Conservation (phyloP, 306 rosid genomes). For the Hippophae rhamnoides region DNA sequence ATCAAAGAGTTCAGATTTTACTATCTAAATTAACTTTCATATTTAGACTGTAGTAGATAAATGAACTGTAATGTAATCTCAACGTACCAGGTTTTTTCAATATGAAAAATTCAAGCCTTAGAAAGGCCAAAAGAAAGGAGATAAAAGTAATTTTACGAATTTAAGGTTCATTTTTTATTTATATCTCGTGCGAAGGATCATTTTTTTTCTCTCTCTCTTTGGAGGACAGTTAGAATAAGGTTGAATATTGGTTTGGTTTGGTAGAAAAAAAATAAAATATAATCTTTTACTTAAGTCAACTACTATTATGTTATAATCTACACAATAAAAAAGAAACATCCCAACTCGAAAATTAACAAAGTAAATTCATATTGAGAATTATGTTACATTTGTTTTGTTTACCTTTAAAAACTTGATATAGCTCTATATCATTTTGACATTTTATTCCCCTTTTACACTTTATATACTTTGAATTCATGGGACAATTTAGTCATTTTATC, state of each 20-base stretch:
- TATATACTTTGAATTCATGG: too few relatives aligned
- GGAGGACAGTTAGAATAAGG: conserved; percentile 25
- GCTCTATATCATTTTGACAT: too few relatives aligned
- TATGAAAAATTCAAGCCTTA: conserved; percentile 22
- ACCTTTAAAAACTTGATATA: too few relatives aligned
- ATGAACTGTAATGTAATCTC: too few relatives aligned
- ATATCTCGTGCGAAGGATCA: background rate
- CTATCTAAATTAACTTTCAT: too few relatives aligned
- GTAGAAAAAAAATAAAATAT: conserved; percentile 8
- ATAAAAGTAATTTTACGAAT: background rate
- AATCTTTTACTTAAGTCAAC: conserved; percentile 21
- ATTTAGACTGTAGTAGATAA: too few relatives aligned
- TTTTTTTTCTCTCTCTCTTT: background rate
- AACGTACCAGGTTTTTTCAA: too few relatives aligned
- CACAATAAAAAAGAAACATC: conserved; percentile 10
- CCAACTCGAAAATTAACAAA: conserved; percentile 10
- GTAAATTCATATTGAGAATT: background rate
- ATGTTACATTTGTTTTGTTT: background rate
- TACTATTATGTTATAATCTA: background rate
- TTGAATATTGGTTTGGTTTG: conserved; percentile 44
- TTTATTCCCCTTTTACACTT: too few relatives aligned
- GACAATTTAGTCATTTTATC: too few relatives aligned
- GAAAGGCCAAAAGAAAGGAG: conserved; percentile 10
- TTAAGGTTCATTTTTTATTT: background rate
- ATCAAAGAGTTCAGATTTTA: too few relatives aligned